phyloP scores from a whole-genome alignment of 2,329 filamentous ascomycete genomes.

The Phaeosphaeria sp. region DNA sequence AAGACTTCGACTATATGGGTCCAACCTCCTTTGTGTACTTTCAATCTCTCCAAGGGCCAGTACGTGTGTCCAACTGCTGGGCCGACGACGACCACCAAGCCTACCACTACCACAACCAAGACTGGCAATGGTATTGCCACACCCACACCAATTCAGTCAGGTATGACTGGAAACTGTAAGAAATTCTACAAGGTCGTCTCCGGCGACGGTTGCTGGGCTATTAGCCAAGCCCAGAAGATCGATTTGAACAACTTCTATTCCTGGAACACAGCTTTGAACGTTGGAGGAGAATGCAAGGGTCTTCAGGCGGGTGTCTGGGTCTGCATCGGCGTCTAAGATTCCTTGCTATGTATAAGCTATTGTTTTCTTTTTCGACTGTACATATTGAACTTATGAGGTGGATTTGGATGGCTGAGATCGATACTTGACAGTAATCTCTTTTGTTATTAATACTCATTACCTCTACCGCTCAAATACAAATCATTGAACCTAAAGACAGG shows the following conservation, averaged over 20 bases:
- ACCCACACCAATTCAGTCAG: constrained; percentile 2
- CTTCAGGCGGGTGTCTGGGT: not conserved
- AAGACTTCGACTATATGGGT: too few relatives aligned
- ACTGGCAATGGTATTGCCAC: constrained; percentile 3
- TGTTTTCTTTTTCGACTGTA: too few relatives aligned
- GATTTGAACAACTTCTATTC: constrained; percentile 1
- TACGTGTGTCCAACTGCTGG: not conserved
- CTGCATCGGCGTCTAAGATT: not conserved
- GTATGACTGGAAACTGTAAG: constrained; percentile 9
- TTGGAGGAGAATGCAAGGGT: not conserved
- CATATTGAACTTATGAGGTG: too few relatives aligned
- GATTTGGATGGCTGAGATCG: too few relatives aligned
- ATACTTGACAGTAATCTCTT: too few relatives aligned
- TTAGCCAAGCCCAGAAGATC: constrained; percentile 1
- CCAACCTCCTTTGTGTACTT: too few relatives aligned
- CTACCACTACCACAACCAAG: not conserved
- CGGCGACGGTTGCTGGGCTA: constrained; percentile 3
- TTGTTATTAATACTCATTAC: too few relatives aligned
- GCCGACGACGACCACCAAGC: not conserved
- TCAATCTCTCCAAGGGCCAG: not conserved
- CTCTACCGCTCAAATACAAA: too few relatives aligned
- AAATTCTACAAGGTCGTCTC: constrained; percentile 7
- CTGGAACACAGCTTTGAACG: constrained; percentile 8
- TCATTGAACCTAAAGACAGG: too few relatives aligned
- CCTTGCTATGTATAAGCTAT: too few relatives aligned